phyloP scores from a whole-genome alignment of 2,329 filamentous ascomycete genomes.

The Sphaerostilbella broomeana region DNA sequence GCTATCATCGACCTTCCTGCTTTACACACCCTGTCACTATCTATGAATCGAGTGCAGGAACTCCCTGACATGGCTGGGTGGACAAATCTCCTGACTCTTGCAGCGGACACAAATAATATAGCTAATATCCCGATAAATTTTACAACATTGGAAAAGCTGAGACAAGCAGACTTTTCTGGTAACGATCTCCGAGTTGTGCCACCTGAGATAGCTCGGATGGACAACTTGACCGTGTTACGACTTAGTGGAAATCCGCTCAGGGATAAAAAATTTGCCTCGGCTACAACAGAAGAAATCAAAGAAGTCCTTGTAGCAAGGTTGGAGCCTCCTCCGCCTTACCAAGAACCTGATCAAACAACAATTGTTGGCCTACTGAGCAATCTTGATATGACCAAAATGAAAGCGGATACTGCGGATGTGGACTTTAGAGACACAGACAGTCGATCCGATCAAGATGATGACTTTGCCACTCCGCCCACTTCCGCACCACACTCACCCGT shows the following conservation, averaged over 20 bases:
- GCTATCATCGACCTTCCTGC: constrained; percentile 57
- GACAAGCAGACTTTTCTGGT: constrained; percentile 73
- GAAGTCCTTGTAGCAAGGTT: constrained; percentile 61
- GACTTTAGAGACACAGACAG: constrained; percentile 36
- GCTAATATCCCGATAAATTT: constrained; percentile 71
- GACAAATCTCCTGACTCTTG: constrained; percentile 64
- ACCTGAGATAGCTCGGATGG: constrained; percentile 72
- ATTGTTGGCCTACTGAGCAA: constrained; percentile 18
- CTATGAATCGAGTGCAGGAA: constrained; percentile 67
- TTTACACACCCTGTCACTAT: constrained; percentile 68
- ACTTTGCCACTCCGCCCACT: constrained; percentile 53
- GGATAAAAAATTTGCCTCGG: constrained; percentile 78
- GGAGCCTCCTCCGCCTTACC: constrained; percentile 45
- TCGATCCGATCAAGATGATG: constrained; percentile 45
- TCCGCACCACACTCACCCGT: constrained; percentile 45
- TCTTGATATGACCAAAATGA: constrained; percentile 26
- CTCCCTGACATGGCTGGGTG: constrained; percentile 72
- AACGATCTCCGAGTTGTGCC: constrained; percentile 77
- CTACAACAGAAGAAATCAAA: constrained; percentile 77
- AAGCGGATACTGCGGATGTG: constrained; percentile 1
- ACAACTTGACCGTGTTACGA: constrained; percentile 64
- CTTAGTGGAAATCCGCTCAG: constrained; percentile 85
- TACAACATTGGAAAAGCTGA: constrained; percentile 57
- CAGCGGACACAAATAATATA: constrained; percentile 77
- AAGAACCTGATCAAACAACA: constrained; percentile 23